Evolutionary conservation across 1,284 basidiomycete species (phyloP).

Genomic region (Heliocybe sulcata): DNA sequence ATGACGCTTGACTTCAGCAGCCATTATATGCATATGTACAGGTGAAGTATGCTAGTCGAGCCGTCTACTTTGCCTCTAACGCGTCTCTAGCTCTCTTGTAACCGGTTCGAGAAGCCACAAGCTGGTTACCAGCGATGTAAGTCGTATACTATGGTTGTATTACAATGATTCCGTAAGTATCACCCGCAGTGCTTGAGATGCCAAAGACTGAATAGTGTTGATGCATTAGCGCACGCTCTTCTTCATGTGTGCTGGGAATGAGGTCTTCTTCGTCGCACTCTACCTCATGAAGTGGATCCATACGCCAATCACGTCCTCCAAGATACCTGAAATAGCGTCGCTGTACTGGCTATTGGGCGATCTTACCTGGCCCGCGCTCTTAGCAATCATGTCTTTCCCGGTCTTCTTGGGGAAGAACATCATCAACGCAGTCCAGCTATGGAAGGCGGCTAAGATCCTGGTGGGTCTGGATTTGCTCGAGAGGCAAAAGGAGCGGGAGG

Average conservation of each 20-base stretch:
- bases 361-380: conserved; percentile 77
- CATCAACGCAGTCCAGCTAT: conserved; percentile 95
- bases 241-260: conserved; percentile 94
- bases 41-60: conserved; percentile 41
- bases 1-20: conserved; percentile 97
- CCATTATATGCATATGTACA: conserved; percentile 99
- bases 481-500: conserved; percentile 61
- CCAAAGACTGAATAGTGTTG: conserved; percentile 6
- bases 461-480: conserved; percentile 88
- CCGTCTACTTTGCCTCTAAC: background rate
- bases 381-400: conserved; percentile 64
- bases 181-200: background rate
- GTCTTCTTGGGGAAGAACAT: conserved; percentile 85
- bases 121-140: conserved; percentile 85
- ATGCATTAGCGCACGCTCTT: conserved; percentile 71
- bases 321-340: background rate
- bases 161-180: conserved; percentile 84
- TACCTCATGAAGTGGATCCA: conserved; percentile 90
- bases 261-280: conserved; percentile 92
- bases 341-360: conserved; percentile 12
- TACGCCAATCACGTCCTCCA: conserved; percentile 43
- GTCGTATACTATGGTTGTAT: conserved; percentile 87
- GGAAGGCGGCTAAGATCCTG: conserved; percentile 96
- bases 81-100: conserved; percentile 68
- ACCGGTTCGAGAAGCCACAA: conserved; percentile 95